Conservation (phyloP, 345 rosid genomes). For the Fremontodendron californicum region DNA sequence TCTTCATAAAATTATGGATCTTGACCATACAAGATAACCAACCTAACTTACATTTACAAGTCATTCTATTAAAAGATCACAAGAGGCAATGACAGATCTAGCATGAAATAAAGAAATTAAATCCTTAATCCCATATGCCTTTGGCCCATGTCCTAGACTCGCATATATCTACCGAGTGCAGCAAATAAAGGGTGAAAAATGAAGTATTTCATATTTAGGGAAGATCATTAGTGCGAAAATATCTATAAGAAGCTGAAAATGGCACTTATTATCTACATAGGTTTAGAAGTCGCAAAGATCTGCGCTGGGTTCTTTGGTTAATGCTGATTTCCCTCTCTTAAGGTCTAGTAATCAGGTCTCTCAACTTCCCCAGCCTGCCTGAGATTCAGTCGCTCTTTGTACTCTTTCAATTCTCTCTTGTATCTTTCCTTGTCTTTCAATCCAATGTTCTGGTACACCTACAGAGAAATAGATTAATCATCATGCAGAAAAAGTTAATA, state of each 20-base stretch:
- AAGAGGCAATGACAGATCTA: neutral
- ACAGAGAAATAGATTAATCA: slow-evolving; percentile 2
- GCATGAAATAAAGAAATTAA: too few species aligned
- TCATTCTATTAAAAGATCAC: neutral
- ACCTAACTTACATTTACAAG: neutral
- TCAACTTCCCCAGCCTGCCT: slow-evolving; percentile 23
- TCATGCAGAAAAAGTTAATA: neutral
- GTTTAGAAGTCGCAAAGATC: neutral
- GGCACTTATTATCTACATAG: neutral
- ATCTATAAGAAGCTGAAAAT: neutral
- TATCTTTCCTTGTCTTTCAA: slow-evolving; percentile 87
- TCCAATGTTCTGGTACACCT: slow-evolving; percentile 92
- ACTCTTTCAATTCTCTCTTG: slow-evolving; percentile 78
- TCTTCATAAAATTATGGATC: neutral
- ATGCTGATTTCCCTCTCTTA: neutral
- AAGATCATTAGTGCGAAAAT: neutral
- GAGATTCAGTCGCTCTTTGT: slow-evolving; percentile 51
- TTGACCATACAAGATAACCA: neutral
- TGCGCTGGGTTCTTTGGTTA: neutral
- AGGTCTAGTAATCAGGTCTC: neutral
- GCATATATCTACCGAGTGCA: neutral
- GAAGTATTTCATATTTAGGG: neutral
- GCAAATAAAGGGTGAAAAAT: neutral
- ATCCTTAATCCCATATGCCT: neutral
- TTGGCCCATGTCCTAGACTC: too few species aligned